Conservation (phyloP, 208 protist species). For the Trypanosomatidae sp. region DNA sequence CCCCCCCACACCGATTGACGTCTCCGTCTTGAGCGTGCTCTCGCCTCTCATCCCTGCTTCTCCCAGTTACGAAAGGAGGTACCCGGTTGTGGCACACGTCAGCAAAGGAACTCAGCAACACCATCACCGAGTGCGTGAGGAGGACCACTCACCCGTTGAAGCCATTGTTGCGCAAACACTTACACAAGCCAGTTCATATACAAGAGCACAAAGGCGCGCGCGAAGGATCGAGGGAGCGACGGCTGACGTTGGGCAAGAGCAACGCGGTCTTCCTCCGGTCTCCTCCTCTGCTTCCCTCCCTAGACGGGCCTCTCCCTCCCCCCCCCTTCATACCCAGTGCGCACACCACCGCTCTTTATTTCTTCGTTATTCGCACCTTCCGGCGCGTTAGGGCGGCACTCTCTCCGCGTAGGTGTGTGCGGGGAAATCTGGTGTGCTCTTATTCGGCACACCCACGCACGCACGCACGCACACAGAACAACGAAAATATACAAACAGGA, state of each 20-base stretch:
- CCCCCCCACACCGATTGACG: no score
- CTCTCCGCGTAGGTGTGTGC: neutral
- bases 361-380: neutral
- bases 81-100: neutral
- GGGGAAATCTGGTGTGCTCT: neutral
- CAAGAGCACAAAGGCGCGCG: neutral
- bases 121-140: neutral
- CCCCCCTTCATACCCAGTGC: neutral
- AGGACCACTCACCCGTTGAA: slow-evolving; percentile 2
- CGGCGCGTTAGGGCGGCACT: neutral
- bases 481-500: no score
- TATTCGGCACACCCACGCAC: neutral
- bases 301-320: neutral
- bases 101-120: neutral
- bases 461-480: no score
- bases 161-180: neutral
- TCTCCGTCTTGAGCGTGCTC: neutral
- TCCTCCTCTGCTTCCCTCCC: neutral
- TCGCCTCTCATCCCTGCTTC: neutral
- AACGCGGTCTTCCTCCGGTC: neutral
- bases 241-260: neutral
- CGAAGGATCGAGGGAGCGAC: neutral
- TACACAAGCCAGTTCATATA: neutral
- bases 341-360: neutral
- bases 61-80: neutral